phyloP scores from a whole-genome alignment of 1,284 basidiomycete genomes.

The Malassezia furfur region DNA sequence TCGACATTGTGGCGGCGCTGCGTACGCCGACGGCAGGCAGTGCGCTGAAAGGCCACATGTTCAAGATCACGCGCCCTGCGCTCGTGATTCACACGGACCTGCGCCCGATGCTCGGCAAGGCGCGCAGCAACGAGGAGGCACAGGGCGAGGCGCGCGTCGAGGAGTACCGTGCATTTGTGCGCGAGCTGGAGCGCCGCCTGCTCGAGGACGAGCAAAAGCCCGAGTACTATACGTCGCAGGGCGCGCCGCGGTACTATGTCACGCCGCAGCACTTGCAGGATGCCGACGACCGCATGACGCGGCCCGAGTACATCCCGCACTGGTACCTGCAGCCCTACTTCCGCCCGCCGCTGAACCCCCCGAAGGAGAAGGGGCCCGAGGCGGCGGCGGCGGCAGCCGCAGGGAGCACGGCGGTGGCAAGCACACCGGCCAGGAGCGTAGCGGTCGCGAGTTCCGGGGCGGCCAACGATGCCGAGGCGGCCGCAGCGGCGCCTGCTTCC shows the following conservation, averaged over 20 bases:
- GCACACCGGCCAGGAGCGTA: too few species aligned
- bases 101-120: conserved; percentile 60
- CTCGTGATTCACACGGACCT: conserved; percentile 63
- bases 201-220: conserved; percentile 41
- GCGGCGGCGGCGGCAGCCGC: too few species aligned
- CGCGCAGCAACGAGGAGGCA: conserved; percentile 48
- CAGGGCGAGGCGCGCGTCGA: conserved; percentile 56
- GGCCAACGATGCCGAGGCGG: too few species aligned
- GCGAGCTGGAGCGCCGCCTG: conserved; percentile 61
- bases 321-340: conserved; percentile 82
- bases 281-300: conserved; percentile 47
- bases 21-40: conserved; percentile 64
- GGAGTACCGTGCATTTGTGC: conserved; percentile 57
- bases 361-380: conserved; percentile 3
- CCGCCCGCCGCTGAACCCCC: conserved; percentile 51
- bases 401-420: too few species aligned
- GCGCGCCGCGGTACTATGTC: conserved; percentile 19
- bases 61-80: conserved; percentile 77
- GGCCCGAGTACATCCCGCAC: conserved; percentile 59
- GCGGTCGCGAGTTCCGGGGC: too few species aligned
- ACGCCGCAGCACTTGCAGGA: conserved; percentile 30
- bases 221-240: conserved; percentile 18
- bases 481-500: too few species aligned
- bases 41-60: conserved; percentile 82
- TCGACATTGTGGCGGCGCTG: conserved; percentile 65